Evolutionary conservation across 2,329 filamentous ascomycete genomes (phyloP), one percentile per base, ranked within the genome.

Genomic region (Arthrobotrys musiformis): DNA sequence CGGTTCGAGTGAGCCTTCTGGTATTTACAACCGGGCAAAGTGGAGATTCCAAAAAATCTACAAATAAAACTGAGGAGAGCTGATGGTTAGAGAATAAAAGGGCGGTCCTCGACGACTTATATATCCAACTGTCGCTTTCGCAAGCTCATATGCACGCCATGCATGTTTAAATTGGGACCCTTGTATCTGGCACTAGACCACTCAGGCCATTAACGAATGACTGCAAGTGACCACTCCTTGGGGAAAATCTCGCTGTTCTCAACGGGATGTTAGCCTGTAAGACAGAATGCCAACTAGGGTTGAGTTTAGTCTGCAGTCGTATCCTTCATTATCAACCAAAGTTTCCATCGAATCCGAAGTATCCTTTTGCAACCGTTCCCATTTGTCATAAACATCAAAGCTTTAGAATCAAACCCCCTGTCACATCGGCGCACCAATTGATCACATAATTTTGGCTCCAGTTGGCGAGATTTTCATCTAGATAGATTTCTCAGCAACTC

Each of bases 131-230:
- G 42, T 50, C 44, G 61, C 61, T 48, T 48, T 64, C 44, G 44
- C 58, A 44, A 35, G 30, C 26, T 17, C 30, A 40, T 52, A 69
- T 60, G 68, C 68, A 72, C 44, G 33, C 50, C 50, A 22, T 30
- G 11, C 50, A 60, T 19, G 42, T 33, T 61, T 62, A 70, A 40
- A 61, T 50, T n/a, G 19, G 30, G 17, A 50, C 30, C 67, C 54
- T 35, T 62, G 44, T 40, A 44, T 33, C 9, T 11, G 11, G 17
- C 56, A 52, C 40, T n/a, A 40, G 26, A 5, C 30, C 19, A 44
- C 72, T 77, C 73, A 77, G 73, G 61, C 66, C 73, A 77, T 70
- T 61, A 77, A 70, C 73, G 66, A 77, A 70, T 70, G 73, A 77
- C 73, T 70, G 48, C 37, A 24, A 33, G 58, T 37, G 33, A 22